A percentile compares a stretch with the other conserved stretches of the same genome.
Conservation (phyloP, 768 basidiomycete genomes). For the Tremella yokohamensis region DNA sequence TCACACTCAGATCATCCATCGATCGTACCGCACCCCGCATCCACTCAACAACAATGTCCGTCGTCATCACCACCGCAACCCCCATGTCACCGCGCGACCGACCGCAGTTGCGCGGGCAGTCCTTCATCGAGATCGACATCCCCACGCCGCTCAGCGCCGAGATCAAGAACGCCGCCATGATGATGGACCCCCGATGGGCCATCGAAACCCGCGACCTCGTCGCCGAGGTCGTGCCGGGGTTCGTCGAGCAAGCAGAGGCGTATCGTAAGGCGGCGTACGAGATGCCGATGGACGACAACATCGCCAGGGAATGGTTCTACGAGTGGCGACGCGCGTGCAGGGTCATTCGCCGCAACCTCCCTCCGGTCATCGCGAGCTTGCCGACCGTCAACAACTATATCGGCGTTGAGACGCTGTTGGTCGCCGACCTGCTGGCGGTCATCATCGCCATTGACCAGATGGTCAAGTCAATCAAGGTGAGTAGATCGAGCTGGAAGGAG, state of each 20-base stretch:
- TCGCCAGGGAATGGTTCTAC: not conserved
- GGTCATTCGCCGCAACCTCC: not conserved
- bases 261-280: not conserved
- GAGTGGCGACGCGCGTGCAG: not conserved
- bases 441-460: not conserved
- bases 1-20: no score
- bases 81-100: no score
- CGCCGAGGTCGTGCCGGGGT: not conserved
- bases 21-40: no score
- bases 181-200: constrained; percentile 1
- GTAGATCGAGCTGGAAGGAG: not conserved
- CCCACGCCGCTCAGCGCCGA: no score
- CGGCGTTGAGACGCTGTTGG: not conserved
- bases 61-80: no score
- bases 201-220: not conserved
- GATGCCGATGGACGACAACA: not conserved
- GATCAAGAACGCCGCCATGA: not conserved
- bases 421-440: not conserved
- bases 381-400: not conserved
- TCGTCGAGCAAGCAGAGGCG: not conserved
- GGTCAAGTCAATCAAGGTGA: constrained; percentile 1
- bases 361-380: not conserved
- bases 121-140: no score
- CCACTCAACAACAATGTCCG: no score
- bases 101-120: no score